These are phyloP conservation scores for Aspergillus nanangensis DNA, from an alignment of 495 filamentous ascomycete genomes.

Conservation along the genomic window DNA sequence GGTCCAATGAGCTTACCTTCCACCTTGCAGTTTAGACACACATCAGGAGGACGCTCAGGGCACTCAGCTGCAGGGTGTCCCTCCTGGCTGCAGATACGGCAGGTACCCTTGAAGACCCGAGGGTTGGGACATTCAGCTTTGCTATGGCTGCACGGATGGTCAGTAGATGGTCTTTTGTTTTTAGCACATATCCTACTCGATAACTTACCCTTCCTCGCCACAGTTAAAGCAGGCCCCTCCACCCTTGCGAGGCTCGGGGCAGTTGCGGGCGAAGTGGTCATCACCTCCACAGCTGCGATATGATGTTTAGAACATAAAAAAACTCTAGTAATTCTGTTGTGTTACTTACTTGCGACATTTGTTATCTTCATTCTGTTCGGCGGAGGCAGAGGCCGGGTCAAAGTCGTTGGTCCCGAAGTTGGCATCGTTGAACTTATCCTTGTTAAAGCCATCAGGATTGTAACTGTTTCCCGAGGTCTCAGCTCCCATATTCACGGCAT, in stretches of 20 bases:
- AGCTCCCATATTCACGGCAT: conserved; percentile 3
- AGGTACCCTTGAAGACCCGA: conserved; percentile 63
- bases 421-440: conserved; percentile 9
- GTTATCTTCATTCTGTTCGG: conserved; percentile 19
- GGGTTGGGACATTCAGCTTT: conserved; percentile 67
- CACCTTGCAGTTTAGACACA: conserved; percentile 72
- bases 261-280: conserved; percentile 57
- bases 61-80: conserved; percentile 72
- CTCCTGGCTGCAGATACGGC: conserved; percentile 65
- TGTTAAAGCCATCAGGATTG: conserved; percentile 5
- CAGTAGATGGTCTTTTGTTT: background rate
- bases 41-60: conserved; percentile 54
- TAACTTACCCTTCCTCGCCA: conserved; percentile 60
- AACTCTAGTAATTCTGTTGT: background rate
- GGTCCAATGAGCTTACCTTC: conserved; percentile 54
- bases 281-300: conserved; percentile 45
- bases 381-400: conserved; percentile 8
- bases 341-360: conserved; percentile 44
- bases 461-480: too few species aligned
- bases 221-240: conserved; percentile 76
- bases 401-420: background rate
- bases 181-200: background rate
- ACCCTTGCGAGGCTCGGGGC: conserved; percentile 45
- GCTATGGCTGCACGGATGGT: conserved; percentile 42
- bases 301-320: background rate